Conservation (phyloP, 1,284 basidiomycete species). For the Naganishia albida region DNA sequence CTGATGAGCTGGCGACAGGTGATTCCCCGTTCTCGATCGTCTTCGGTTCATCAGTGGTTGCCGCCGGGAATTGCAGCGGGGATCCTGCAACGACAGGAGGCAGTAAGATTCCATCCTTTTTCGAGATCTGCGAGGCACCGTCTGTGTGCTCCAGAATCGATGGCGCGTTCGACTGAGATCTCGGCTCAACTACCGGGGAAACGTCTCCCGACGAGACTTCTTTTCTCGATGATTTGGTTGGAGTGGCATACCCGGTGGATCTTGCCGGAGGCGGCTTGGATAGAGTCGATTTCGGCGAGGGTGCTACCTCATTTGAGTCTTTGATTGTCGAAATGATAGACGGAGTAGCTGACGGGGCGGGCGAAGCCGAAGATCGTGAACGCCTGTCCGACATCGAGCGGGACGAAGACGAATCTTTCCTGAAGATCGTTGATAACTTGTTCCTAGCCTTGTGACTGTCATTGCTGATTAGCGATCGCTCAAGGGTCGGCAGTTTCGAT, state of each 20-base stretch:
- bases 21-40: background rate
- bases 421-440: constrained; percentile 17
- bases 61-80: background rate
- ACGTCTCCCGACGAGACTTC: background rate
- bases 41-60: constrained; percentile 5
- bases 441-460: constrained; percentile 11
- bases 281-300: background rate
- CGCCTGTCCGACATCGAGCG: constrained; percentile 13
- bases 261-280: constrained; percentile 19
- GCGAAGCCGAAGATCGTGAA: constrained; percentile 12
- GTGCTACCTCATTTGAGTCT: background rate
- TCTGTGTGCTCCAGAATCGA: background rate
- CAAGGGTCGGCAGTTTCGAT: background rate
- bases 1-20: background rate
- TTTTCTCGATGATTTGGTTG: constrained; percentile 3
- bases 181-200: background rate
- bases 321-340: constrained; percentile 11
- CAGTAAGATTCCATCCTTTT: background rate
- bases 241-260: constrained; percentile 17
- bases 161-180: background rate
- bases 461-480: too few relatives aligned
- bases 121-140: background rate
- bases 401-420: constrained; percentile 4
- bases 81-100: background rate
- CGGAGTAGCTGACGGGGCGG: constrained; percentile 20